Evolutionary conservation across 371 early-diverging fungal species (phyloP).

Genomic region (Choanephora cucurbitarum): DNA sequence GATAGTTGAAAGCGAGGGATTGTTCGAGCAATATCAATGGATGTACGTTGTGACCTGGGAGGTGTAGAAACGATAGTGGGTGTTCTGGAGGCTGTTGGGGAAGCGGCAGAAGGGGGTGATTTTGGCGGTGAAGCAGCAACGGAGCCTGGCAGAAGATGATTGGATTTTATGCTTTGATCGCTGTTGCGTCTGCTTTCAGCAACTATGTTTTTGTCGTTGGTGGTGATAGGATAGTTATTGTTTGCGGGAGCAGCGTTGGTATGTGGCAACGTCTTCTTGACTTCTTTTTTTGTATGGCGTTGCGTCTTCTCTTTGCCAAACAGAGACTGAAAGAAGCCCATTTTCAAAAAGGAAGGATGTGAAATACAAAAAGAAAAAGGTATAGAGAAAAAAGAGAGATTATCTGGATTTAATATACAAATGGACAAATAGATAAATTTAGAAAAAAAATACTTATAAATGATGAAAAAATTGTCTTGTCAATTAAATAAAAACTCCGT

Average conservation of each 20-base stretch:
- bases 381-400: too few relatives aligned
- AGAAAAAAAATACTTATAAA: slow-evolving; percentile 2
- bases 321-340: slow-evolving; percentile 40
- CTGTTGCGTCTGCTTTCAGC: background rate
- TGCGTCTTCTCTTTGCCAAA: slow-evolving; percentile 20
- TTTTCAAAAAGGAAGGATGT: slow-evolving; percentile 6
- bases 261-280: background rate
- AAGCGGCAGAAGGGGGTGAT: slow-evolving; percentile 2
- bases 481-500: too few relatives aligned
- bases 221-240: background rate
- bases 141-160: background rate
- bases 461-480: background rate
- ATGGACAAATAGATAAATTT: slow-evolving; percentile 2
- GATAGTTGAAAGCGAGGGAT: slow-evolving; percentile 30
- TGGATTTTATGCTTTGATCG: background rate
- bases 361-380: slow-evolving; percentile 6
- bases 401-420: background rate
- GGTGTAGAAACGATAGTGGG: slow-evolving; percentile 7
- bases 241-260: background rate
- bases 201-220: too few relatives aligned
- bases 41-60: slow-evolving; percentile 5
- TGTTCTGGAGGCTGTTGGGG: background rate
- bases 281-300: slow-evolving; percentile 1
- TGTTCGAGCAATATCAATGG: slow-evolving; percentile 4
- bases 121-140: background rate